Conservation (phyloP, 257 asterid species). For the Primulina eburnea region DNA sequence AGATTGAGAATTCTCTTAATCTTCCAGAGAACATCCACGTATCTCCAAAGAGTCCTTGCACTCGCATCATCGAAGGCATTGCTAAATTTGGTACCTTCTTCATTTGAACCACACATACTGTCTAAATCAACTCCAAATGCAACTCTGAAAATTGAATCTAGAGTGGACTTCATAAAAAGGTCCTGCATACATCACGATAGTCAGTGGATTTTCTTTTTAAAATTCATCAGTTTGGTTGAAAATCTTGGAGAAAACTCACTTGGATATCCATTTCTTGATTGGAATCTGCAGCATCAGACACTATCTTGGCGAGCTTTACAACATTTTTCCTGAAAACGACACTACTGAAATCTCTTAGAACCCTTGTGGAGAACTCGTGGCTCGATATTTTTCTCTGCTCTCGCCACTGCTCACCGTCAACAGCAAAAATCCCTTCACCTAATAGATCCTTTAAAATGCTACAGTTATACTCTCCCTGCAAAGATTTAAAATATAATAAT, state of each 20-base stretch:
- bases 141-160: conserved; percentile 54
- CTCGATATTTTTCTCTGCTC: conserved; percentile 72
- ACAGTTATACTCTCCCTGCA: conserved; percentile 54
- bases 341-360: conserved; percentile 61
- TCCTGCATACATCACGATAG: conserved; percentile 36
- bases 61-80: conserved; percentile 58
- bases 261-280: conserved; percentile 50
- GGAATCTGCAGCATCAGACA: conserved; percentile 45
- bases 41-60: conserved; percentile 45
- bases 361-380: conserved; percentile 67
- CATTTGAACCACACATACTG: conserved; percentile 54
- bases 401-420: conserved; percentile 79
- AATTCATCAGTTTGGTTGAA: neutral
- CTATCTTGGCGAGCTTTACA: conserved; percentile 41
- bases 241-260: conserved; percentile 33
- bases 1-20: conserved; percentile 41
- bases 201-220: neutral
- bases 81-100: conserved; percentile 45
- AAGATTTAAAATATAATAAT: conserved; percentile 1
- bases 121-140: conserved; percentile 57
- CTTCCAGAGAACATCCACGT: conserved; percentile 54
- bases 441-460: conserved; percentile 43
- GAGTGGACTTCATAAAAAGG: conserved; percentile 51
- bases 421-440: conserved; percentile 77
- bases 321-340: conserved; percentile 53